Evolutionary conservation across 2,329 filamentous ascomycete species (phyloP), one percentile per base, ranked within the genome.

Genomic region (Diaporthe vaccinii): DNA sequence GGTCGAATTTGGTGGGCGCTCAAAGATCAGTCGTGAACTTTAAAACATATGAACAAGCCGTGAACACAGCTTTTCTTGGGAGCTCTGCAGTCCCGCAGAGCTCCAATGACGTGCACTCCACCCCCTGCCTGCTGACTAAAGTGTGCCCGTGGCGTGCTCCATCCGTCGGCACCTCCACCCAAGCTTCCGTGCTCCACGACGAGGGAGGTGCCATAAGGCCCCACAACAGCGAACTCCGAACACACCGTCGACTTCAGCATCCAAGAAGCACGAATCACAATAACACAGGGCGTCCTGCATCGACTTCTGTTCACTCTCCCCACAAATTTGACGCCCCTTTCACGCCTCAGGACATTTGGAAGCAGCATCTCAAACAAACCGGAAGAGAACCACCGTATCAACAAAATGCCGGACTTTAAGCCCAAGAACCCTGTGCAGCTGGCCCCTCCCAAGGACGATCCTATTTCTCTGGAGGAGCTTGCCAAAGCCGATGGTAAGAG

Each of bases 361-460:
- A 53, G 12, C 36, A 46, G 22, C 49, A 25, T 46, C 14, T 58
- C 59, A 20, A 41, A 14, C n/a, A 36, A 36, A 39, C 25, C 28
- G 12, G 25, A 25, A 20, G 39, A 25, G 36, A 7, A 31, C 41
- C 68, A 44, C 65, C 39, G 28, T 46, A 62, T 34, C 46, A 34
- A 58, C 74, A 84, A 75, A 77, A 92, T 92, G 90, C 83, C 88
- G 76, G 90, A 90, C 79, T 97, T 97, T 80, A 93, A 94, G 82
- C 95, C 95, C 58, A 97, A 97, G 85, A 86, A 87, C 39, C 90
- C 94, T 4, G 93, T 97, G 76, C 86, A 92, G 74, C 91, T 99
- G 75, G 89, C 93, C 75, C 93, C 95, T 51, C 97, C 97, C 20
- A 98, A 97, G 86, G 90, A 95, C 82, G 96, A 98, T 80, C 90